A percentile compares a stretch with the other conserved stretches of the same genome.
Conservation (phyloP, 192 early-diverging fungal species). For the Entomortierella parvispora region DNA sequence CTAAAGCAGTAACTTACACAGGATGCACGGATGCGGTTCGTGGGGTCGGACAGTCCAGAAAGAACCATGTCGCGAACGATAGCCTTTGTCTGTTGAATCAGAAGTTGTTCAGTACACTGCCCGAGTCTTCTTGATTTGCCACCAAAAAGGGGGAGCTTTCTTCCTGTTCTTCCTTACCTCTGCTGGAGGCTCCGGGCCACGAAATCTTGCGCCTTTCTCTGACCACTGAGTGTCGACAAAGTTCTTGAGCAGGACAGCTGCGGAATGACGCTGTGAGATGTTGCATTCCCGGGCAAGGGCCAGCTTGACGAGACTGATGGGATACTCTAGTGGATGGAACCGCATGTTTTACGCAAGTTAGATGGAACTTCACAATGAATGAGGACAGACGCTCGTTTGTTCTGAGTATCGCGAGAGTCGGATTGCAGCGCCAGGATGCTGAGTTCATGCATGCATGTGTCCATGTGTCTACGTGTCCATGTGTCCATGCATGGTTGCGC, state of each 20-base stretch:
- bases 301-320: conserved; percentile 74
- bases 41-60: conserved; percentile 66
- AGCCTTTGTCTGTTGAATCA: conserved; percentile 62
- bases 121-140: conserved; percentile 2
- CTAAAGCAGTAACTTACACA: conserved; percentile 52
- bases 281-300: conserved; percentile 68
- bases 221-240: conserved; percentile 85
- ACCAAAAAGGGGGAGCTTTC: background rate
- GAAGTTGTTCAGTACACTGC: background rate
- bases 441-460: background rate
- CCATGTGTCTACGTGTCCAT: background rate
- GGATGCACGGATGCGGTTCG: conserved; percentile 70
- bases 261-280: conserved; percentile 72
- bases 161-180: conserved; percentile 47
- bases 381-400: background rate
- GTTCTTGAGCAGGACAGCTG: conserved; percentile 77
- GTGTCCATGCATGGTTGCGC: background rate
- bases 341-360: background rate
- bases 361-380: background rate
- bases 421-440: background rate
- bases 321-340: conserved; percentile 60
- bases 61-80: conserved; percentile 65
- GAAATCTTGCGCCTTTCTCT: conserved; percentile 60
- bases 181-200: conserved; percentile 68
- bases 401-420: background rate